Conservation (phyloP, 1,284 basidiomycete species). For the Pisolithus thermaeus region DNA sequence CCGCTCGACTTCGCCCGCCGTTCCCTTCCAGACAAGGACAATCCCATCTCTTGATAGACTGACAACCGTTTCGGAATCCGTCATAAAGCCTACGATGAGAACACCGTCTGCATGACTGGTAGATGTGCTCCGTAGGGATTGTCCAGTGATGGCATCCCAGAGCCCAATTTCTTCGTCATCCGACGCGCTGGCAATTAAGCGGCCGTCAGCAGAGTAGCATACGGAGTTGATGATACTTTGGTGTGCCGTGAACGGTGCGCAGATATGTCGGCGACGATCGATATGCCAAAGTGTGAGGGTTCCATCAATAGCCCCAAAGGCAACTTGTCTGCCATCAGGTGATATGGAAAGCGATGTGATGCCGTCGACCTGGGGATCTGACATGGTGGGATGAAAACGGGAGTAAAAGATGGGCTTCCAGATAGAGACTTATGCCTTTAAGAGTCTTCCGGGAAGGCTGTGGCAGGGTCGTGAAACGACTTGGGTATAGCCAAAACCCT, state of each 20-base stretch:
- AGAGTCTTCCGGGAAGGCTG: no score
- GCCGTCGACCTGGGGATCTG: neutral
- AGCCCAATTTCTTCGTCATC: constrained; percentile 3
- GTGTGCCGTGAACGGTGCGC: neutral
- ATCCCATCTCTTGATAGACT: constrained; percentile 34
- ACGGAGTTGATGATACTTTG: constrained; percentile 7
- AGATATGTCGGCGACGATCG: neutral
- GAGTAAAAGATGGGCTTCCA: no score
- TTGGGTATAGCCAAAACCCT: no score
- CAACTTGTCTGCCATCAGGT: constrained; percentile 2
- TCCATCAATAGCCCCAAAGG: constrained; percentile 1
- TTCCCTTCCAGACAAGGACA: neutral
- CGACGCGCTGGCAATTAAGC: constrained; percentile 33
- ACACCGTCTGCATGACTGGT: neutral
- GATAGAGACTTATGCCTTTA: no score
- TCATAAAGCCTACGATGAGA: constrained; percentile 7
- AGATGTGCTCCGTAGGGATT: neutral
- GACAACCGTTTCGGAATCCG: constrained; percentile 5
- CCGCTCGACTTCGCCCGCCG: neutral
- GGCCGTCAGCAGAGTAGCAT: constrained; percentile 11
- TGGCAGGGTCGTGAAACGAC: no score
- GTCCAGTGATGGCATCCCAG: constrained; percentile 4
- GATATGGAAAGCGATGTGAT: constrained; percentile 1
- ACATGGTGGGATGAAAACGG: neutral
- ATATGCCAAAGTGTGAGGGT: constrained; percentile 5